A percentile compares a stretch with the other conserved stretches of the same genome.
Evolutionary conservation across 2,329 filamentous ascomycete species (phyloP).

Genomic region (Trichophyton simii): DNA sequence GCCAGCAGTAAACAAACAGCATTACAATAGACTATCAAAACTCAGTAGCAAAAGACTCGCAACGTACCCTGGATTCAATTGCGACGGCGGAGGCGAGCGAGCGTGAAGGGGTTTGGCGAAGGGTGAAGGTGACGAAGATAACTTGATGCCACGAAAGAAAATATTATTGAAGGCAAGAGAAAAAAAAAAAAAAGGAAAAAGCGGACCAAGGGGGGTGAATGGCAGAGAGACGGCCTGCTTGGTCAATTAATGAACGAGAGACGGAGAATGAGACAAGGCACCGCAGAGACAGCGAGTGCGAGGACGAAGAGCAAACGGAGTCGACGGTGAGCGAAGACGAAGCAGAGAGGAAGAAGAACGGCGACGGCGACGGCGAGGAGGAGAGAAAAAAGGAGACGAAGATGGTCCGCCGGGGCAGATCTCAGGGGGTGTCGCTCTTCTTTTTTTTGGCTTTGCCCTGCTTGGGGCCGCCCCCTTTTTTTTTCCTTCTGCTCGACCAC

Average conservation of each 20-base stretch:
- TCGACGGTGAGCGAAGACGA: background rate
- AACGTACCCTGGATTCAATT: slow-evolving; percentile 10
- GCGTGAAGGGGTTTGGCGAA: slow-evolving; percentile 3
- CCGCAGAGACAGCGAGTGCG: slow-evolving; percentile 20
- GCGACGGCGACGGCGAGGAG: background rate
- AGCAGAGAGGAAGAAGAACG: no score
- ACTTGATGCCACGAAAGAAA: background rate
- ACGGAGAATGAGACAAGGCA: slow-evolving; percentile 12
- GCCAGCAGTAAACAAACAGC: slow-evolving; percentile 5
- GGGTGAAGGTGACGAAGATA: background rate
- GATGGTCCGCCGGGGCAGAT: no score
- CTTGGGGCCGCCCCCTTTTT: no score
- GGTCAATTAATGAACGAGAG: slow-evolving; percentile 4
- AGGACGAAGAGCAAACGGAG: slow-evolving; percentile 17
- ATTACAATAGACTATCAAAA: slow-evolving; percentile 8
- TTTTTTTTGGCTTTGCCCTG: no score
- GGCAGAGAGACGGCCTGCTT: no score
- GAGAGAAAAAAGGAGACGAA: background rate
- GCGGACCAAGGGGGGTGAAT: background rate
- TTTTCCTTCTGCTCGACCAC: no score
- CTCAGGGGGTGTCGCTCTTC: no score
- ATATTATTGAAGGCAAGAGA: background rate
- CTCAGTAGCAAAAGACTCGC: background rate
- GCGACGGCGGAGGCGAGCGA: slow-evolving; percentile 9
- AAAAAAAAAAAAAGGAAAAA: background rate